These are phyloP conservation scores for Plectosphaerella sp. DNA, from an alignment of 2,329 filamentous ascomycete genomes.

Conservation along the genomic window DNA sequence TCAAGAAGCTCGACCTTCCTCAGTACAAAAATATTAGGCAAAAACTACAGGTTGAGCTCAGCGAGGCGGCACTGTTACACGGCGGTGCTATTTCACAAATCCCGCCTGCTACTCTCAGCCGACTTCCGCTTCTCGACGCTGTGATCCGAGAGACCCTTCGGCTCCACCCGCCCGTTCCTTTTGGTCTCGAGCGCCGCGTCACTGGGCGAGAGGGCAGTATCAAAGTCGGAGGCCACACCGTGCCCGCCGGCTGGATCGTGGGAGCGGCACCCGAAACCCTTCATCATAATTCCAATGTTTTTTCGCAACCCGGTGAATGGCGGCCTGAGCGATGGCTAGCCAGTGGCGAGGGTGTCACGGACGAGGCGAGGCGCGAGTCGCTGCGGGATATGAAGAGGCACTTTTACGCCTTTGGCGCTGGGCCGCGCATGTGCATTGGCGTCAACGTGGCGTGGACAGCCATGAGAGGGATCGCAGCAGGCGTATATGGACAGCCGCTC, in stretches of 20 bases:
- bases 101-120: not conserved
- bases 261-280: constrained; percentile 36
- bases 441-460: not conserved
- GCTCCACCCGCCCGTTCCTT: constrained; percentile 41
- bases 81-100: not conserved
- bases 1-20: not conserved
- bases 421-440: constrained; percentile 33
- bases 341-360: constrained; percentile 20
- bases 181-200: constrained; percentile 46
- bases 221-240: constrained; percentile 27
- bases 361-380: constrained; percentile 24
- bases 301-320: constrained; percentile 37
- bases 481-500: not conserved
- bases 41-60: not conserved
- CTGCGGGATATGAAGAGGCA: constrained; percentile 30
- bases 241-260: constrained; percentile 31
- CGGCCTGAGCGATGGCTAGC: constrained; percentile 44
- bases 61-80: not conserved
- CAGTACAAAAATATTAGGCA: not conserved
- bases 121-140: constrained; percentile 41
- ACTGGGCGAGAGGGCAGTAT: constrained; percentile 29
- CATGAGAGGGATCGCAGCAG: not conserved
- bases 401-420: constrained; percentile 33
- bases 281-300: constrained; percentile 31
- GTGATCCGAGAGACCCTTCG: constrained; percentile 47